Base-by-base conservation (phyloP, 768 basidiomycete species). In the Mycena amicta region DNA sequence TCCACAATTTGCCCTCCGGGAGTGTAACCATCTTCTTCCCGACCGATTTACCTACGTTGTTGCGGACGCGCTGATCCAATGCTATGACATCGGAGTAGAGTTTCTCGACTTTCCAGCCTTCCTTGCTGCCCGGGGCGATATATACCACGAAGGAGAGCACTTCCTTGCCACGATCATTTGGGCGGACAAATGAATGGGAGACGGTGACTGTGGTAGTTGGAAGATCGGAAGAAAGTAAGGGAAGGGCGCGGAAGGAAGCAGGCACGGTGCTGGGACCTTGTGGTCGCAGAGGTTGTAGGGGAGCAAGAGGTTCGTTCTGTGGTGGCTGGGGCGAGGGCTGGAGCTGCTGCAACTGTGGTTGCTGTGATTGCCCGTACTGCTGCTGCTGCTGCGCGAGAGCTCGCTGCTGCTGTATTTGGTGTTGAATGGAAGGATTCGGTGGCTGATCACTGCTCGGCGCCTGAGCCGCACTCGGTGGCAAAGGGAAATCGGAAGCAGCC, bases 1-100 rank as follows among this genome's bases (percentile, higher is more conserved):
- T 95, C 92, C 96, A 98, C 8, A 97, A 77, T 72, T 89, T 90
- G 25, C 92, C 92, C 71, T 99, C 97, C 1, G 97, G 97, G 56
- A 99, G 72, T 53, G 74, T 79, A 20, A 80, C 86, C 49, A 98
- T 86, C 74, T 84, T 91, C 78, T 94, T 95, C 41, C 80, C 83
- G 20, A 90, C 77, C 50, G 82, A 83, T 70, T 87, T 89, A 15
- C 87, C 86, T 18, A 86, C 82, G 51, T 80, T 85, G 46, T 72
- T 73, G 53, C 92, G 84, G 52, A 98, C 81, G 25, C 88, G 82
- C 60, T 87, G 82, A 68, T 99, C 97, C 39, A 99, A 77, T 50
- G 82, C 86, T n/a, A 96, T 76, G 22, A 98, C 90, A 63, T 98
- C 96, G 49, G 88, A 90, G 74, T 94, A 97, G 74, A 93, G 78